Conservation (phyloP, 306 rosid species). For the Lupinus albus region DNA sequence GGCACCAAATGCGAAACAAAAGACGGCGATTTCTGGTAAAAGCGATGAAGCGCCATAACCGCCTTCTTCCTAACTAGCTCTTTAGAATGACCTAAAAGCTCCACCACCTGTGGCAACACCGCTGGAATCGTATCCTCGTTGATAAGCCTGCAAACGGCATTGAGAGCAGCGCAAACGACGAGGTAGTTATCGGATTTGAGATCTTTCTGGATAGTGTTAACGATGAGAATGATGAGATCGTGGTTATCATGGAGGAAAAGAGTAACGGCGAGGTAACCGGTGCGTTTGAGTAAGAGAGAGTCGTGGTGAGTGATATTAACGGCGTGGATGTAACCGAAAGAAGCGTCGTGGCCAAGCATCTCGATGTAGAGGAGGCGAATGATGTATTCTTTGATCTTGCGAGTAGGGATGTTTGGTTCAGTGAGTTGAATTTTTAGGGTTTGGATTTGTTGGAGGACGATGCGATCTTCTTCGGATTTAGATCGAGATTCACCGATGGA, state of each 20-base stretch:
- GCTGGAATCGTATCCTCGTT: constrained; percentile 96
- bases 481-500: constrained; percentile 98
- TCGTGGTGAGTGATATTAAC: constrained; percentile 95
- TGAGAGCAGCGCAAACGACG: constrained; percentile 83
- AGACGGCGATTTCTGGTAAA: constrained; percentile 71
- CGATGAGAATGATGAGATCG: constrained; percentile 89
- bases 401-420: constrained; percentile 83
- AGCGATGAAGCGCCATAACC: constrained; percentile 91
- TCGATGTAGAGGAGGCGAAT: constrained; percentile 86
- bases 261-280: constrained; percentile 91
- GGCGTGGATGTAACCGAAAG: constrained; percentile 95
- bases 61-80: constrained; percentile 91
- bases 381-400: constrained; percentile 93
- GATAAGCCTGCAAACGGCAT: constrained; percentile 81
- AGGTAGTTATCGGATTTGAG: constrained; percentile 82
- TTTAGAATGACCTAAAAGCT: constrained; percentile 66
- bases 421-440: constrained; percentile 79
- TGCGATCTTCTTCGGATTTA: constrained; percentile 92
- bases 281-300: constrained; percentile 67
- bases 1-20: constrained; percentile 78
- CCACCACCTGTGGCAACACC: constrained; percentile 82
- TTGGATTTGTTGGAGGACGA: constrained; percentile 86
- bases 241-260: constrained; percentile 81
- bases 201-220: constrained; percentile 95
- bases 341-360: constrained; percentile 94